Base-by-base conservation (phyloP, 768 basidiomycete genomes). In the Podaxis sp. region DNA sequence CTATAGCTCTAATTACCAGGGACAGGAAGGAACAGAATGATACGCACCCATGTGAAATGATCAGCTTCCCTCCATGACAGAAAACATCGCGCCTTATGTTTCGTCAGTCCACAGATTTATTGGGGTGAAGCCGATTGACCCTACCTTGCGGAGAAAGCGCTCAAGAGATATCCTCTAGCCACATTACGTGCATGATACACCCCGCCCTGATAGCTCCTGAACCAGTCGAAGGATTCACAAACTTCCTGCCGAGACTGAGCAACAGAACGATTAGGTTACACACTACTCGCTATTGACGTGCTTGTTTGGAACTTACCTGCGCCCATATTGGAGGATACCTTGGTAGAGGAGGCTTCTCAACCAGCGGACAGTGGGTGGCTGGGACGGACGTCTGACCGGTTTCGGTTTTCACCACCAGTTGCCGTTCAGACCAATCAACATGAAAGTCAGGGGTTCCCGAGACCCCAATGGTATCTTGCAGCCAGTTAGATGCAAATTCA, bases 11-110 rank as follows among this genome's bases (percentile, higher is more conserved):
- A 38, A n/a, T 23, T 10, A 36, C 52, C 23, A 38, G 35, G n/a
- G 28, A 23, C 55, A 59, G 4, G 1, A 18, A 52, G 16, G 10
- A 13, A 51, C 21, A 40, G 50, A 42, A 40, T 27, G 27, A 57
- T 55, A 68, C 82, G 58, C 63, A 93, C 91, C 90, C 92, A 70
- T 94, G 91, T 6, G 91, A 94, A 53, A 94, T 84, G 47, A 94
- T 91, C 4, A 91, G 67, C 63, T 76, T 83, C 14, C 92, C 91
- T 14, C 71, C 77, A 44, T 86, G 80, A 50, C 79, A 74, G 65
- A 89, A 93, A 14, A 76, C 66, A 66, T 94, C 91, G 9, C 89
- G 87, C 50, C 91, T 93, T 62, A 58, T 55, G 54, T 56, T 59
- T 54, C 63, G 42, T 57, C 50, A 55, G 58, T 55, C n/a, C 25